Evolutionary conservation across 805 yeast genomes (phyloP), one percentile per base, ranked within the genome.

Genomic region (Ogataea dorogensis): DNA sequence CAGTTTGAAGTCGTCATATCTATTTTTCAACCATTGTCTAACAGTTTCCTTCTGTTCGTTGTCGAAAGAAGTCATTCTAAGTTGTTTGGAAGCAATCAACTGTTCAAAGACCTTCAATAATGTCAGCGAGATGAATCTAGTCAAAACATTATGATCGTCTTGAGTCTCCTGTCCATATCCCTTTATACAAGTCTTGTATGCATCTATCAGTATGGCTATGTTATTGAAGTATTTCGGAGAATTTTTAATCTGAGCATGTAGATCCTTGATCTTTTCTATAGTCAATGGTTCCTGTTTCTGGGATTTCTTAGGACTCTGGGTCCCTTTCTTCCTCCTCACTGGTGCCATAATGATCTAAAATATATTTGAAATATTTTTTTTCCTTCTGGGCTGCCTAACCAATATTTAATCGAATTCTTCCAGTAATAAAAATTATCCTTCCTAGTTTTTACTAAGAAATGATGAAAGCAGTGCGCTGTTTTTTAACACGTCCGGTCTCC

Each of bases 401-500:
- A 1, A 12, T 24, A 28, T 35, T 28, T 28, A 19, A 8, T 15
- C 10, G 16, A 17, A 24, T 21, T 30, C 31, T 36, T 29, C 24
- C n/a, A 13, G 7, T 8, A 28, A 6, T 10, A 29, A 30, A 29
- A 30, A 36, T 21, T 73, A 77, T 68, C 72, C 81, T 78, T 75
- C 77, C 81, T 76, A 74, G 74, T 78, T 75, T 75, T 73, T 71
- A 72, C 64, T 70, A 67, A 53, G 59, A 64, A 49, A 72, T 75
- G 81, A 75, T 75, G 81, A 75, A 69, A 64, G 62, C 75, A 72
- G 70, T 72, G 79, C 79, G 75, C 50, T 54, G 61, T 53, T 55
- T 56, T 47, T 56, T 52, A 56, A 54, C 59, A 43, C 61, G 51
- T 45, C 69, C 56, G 48, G 53, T 44, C 42, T 51, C 56, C 60